Evolutionary conservation across 2,329 filamentous ascomycete genomes (phyloP), one percentile per base, ranked within the genome.

Genomic region (Cladosporium oxysporum): DNA sequence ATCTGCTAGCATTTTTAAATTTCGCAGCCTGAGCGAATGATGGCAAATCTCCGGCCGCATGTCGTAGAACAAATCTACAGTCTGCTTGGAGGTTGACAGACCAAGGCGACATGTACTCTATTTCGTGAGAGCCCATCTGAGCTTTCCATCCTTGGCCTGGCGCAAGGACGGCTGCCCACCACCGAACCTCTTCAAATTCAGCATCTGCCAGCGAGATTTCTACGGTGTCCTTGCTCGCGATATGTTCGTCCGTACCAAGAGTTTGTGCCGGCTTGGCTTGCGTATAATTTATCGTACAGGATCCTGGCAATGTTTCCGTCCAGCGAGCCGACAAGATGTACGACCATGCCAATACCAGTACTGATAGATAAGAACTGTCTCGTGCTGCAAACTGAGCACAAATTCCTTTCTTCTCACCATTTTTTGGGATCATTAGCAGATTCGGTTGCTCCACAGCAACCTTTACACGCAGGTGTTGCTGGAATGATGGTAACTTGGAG

Each of bases 241-340:
- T 50, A 26, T 50, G 11, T 23, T 26, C 47, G 26, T 50, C 21
- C 47, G 47, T 26, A 50, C 47, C 47, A 26, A 26, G 21, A 26
- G n/a, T 23, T 50, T 50, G 47, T 50, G 21, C 21, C 21, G 47
- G 26, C 47, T 50, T 23, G 14, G 47, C 21, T 50, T 50, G 47
- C 47, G 47, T 50, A 50, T 50, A 50, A 23, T 23, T 50, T 26
- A 50, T 26, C 21, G n/a, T 26, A 28, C 47, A 26, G 47, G 47
- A 6, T 50, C 26, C 47, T 26, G 47, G 26, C 47, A 50, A 26
- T 14, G 47, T 50, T 50, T 50, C 47, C 21, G 47, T 50, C 47
- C 47, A 50, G 47, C 47, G 47, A 50, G 47, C 47, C 26, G 47
- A 50, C 47, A 50, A 50, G 47, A 50, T 50, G 47, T 50, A 50